Percentiles rank a stretch among this genome's conserved stretches.
Evolutionary conservation across 805 yeast genomes (phyloP).

Genomic region (Spathaspora hagerdaliae): DNA sequence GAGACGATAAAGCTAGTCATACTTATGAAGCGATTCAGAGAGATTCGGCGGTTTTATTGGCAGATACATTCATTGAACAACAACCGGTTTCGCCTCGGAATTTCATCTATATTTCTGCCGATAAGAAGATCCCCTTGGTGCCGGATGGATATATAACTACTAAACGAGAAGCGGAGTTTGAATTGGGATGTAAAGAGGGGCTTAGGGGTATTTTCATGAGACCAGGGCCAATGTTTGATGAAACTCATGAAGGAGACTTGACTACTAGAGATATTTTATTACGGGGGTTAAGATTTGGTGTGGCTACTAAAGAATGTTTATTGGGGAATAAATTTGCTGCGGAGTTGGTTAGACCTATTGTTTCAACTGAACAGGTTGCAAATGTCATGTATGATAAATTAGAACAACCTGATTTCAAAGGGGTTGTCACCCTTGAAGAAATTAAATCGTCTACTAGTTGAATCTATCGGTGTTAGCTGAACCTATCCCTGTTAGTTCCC

Average conservation of each 20-base stretch:
- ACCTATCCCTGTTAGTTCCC: too few species aligned
- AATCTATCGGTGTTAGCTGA: too few species aligned
- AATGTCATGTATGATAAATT: slow-evolving; percentile 51
- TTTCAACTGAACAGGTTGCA: slow-evolving; percentile 70
- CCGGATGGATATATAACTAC: slow-evolving; percentile 71
- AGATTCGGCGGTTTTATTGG: slow-evolving; percentile 63
- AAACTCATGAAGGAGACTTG: slow-evolving; percentile 17
- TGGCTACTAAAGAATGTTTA: slow-evolving; percentile 41
- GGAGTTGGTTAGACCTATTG: slow-evolving; percentile 55
- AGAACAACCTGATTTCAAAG: slow-evolving; percentile 22
- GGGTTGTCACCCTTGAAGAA: slow-evolving; percentile 14
- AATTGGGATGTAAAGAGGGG: slow-evolving; percentile 39
- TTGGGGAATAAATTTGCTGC: slow-evolving; percentile 34
- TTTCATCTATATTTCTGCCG: slow-evolving; percentile 80
- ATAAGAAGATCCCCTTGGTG: slow-evolving; percentile 60
- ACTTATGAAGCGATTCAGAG: slow-evolving; percentile 65
- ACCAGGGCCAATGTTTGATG: slow-evolving; percentile 84
- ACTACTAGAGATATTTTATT: slow-evolving; percentile 41
- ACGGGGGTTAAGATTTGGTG: slow-evolving; percentile 38
- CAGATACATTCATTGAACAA: slow-evolving; percentile 45
- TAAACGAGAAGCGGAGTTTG: slow-evolving; percentile 73
- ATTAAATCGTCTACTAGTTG: slow-evolving; percentile 5
- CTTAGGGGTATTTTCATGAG: slow-evolving; percentile 64
- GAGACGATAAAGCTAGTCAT: slow-evolving; percentile 23
- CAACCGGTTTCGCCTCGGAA: slow-evolving; percentile 20